A percentile compares a stretch with the other conserved stretches of the same genome.
Evolutionary conservation across 2,329 filamentous ascomycete species (phyloP).

Genomic region (Xylariales sp.): DNA sequence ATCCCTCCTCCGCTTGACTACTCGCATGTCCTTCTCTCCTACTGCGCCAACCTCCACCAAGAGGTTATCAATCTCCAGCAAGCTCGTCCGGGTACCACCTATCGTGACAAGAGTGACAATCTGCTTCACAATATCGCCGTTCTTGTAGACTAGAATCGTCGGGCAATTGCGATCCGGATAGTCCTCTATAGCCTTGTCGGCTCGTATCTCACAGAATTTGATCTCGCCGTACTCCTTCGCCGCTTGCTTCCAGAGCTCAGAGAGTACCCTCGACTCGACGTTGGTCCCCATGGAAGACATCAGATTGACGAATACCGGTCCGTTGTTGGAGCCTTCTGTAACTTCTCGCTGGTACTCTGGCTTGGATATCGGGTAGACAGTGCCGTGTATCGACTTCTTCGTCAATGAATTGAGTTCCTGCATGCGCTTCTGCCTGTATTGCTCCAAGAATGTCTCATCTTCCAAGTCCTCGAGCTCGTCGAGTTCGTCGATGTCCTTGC

Average conservation of each 20-base stretch:
- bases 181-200: slow-evolving; percentile 88
- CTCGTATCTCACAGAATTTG: slow-evolving; percentile 96
- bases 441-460: slow-evolving; percentile 85
- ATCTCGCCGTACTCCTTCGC: slow-evolving; percentile 85
- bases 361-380: slow-evolving; percentile 90
- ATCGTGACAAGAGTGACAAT: slow-evolving; percentile 83
- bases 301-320: slow-evolving; percentile 70
- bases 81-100: slow-evolving; percentile 64
- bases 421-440: slow-evolving; percentile 83
- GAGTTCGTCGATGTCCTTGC: slow-evolving; percentile 90
- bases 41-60: slow-evolving; percentile 80
- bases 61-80: slow-evolving; percentile 74
- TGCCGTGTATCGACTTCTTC: slow-evolving; percentile 76
- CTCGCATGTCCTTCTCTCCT: slow-evolving; percentile 70
- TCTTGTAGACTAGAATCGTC: slow-evolving; percentile 86
- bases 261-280: slow-evolving; percentile 76
- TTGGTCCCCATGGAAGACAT: slow-evolving; percentile 76
- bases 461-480: slow-evolving; percentile 93
- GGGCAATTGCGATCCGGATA: slow-evolving; percentile 95
- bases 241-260: slow-evolving; percentile 80
- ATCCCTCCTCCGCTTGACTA: slow-evolving; percentile 57
- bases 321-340: slow-evolving; percentile 77
- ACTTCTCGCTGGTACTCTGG: slow-evolving; percentile 89
- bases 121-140: slow-evolving; percentile 88
- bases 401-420: slow-evolving; percentile 72